phyloP scores from a whole-genome alignment of 2,329 filamentous ascomycete species.

The Cadophora malorum region DNA sequence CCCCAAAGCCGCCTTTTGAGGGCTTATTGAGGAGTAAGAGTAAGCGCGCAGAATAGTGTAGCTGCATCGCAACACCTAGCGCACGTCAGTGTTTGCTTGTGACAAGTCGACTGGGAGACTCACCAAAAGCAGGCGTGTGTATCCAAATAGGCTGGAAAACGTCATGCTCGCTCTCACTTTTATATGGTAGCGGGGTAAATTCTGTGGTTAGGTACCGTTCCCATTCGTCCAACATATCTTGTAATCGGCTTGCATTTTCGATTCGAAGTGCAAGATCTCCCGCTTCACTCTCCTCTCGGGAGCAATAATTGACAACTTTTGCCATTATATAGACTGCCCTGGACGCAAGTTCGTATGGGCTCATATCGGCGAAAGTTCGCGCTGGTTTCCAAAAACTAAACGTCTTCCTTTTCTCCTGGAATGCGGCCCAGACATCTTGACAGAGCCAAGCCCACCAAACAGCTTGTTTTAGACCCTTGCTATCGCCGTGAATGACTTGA shows the following conservation, averaged over 20 bases:
- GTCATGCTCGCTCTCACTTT: slow-evolving; percentile 34
- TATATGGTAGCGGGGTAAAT: slow-evolving; percentile 50
- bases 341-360: slow-evolving; percentile 59
- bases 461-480: slow-evolving; percentile 60
- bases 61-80: slow-evolving; percentile 54
- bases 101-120: not conserved
- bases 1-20: slow-evolving; percentile 55
- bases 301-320: slow-evolving; percentile 63
- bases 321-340: slow-evolving; percentile 61
- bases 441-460: slow-evolving; percentile 72
- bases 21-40: slow-evolving; percentile 60
- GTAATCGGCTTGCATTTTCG: slow-evolving; percentile 52
- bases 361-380: slow-evolving; percentile 54
- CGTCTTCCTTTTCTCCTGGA: slow-evolving; percentile 60
- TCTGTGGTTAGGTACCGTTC: slow-evolving; percentile 41
- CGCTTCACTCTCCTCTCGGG: slow-evolving; percentile 54
- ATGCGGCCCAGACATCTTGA: slow-evolving; percentile 71
- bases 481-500: slow-evolving; percentile 65
- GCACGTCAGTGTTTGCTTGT: slow-evolving; percentile 1
- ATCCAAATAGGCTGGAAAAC: slow-evolving; percentile 58
- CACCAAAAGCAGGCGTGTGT: slow-evolving; percentile 53
- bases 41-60: slow-evolving; percentile 59
- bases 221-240: slow-evolving; percentile 59
- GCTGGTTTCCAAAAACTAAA: slow-evolving; percentile 65
- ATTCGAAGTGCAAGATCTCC: slow-evolving; percentile 52